Evolutionary conservation across 179 eudicot species (phyloP).

Genomic region (Spinacia oleracea): DNA sequence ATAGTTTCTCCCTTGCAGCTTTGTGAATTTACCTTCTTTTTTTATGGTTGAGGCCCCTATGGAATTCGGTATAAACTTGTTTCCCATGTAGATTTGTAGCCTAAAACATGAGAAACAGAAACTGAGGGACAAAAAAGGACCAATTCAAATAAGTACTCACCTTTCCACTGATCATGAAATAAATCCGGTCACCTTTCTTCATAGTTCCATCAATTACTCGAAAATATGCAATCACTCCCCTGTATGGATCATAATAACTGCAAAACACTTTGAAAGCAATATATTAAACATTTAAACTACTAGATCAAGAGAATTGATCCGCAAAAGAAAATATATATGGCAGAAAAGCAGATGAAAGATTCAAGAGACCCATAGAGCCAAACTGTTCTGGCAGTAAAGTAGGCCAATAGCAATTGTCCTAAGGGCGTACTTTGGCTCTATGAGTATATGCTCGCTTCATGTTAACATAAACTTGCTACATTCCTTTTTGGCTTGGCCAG

Average conservation of each 20-base stretch:
- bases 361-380: not conserved
- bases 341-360: not conserved
- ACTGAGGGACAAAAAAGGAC: not conserved
- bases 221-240: conserved; percentile 93
- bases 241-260: conserved; percentile 94
- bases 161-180: conserved; percentile 89
- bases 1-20: not conserved
- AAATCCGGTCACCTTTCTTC: conserved; percentile 86
- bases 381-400: not conserved
- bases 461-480: too few relatives aligned
- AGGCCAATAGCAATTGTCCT: not conserved
- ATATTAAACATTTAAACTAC: conserved; percentile 28
- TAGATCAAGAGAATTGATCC: not conserved
- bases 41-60: not conserved
- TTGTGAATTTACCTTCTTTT: not conserved
- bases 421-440: not conserved
- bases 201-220: conserved; percentile 87
- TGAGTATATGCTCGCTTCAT: too few relatives aligned
- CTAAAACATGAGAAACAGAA: not conserved
- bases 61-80: not conserved
- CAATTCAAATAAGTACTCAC: conserved; percentile 33
- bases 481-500: too few relatives aligned
- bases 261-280: conserved; percentile 35
- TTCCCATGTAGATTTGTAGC: not conserved
- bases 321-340: not conserved